A percentile compares a stretch with the other conserved stretches of the same genome.
These are phyloP conservation scores for Cymbidium sinense DNA, from an alignment of 106 monocot genomes.

Conservation along the genomic window DNA sequence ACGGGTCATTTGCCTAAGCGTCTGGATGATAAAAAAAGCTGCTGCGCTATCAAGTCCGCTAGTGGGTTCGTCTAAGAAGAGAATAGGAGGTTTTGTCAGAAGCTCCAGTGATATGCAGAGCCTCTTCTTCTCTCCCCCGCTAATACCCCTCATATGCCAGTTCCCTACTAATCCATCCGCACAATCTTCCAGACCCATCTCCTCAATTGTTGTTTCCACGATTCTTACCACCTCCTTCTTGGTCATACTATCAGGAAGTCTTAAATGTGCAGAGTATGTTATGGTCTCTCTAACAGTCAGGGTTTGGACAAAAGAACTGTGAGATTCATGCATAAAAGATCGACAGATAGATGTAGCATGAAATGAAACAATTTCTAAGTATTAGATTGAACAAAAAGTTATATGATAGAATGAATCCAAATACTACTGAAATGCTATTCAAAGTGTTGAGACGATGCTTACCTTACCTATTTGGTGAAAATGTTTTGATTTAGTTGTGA, in stretches of 20 bases:
- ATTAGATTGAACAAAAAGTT: background rate
- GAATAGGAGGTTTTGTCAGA: constrained; percentile 56
- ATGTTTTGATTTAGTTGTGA: too few species aligned
- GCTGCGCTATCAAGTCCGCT: constrained; percentile 88
- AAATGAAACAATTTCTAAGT: too few species aligned
- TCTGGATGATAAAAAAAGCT: constrained; percentile 72
- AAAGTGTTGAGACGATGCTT: too few species aligned
- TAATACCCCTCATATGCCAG: constrained; percentile 92
- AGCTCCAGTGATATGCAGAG: constrained; percentile 83
- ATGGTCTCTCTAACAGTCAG: constrained; percentile 79
- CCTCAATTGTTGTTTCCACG: constrained; percentile 55
- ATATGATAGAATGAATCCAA: background rate
- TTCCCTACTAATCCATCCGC: constrained; percentile 64
- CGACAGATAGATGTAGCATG: background rate
- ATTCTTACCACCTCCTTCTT: constrained; percentile 30
- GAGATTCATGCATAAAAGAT: background rate
- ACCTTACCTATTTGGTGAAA: too few species aligned
- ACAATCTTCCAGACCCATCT: constrained; percentile 88
- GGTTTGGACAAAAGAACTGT: constrained; percentile 36
- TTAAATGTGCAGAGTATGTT: constrained; percentile 71
- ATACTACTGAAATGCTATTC: background rate
- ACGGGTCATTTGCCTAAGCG: constrained; percentile 63
- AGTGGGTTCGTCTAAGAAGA: constrained; percentile 97
- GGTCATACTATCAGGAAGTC: constrained; percentile 52
- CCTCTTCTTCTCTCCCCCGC: constrained; percentile 93